Percentiles rank a stretch among this genome's conserved stretches.
phyloP scores from a whole-genome alignment of 306 rosid genomes.

The Calophaca sinica region DNA sequence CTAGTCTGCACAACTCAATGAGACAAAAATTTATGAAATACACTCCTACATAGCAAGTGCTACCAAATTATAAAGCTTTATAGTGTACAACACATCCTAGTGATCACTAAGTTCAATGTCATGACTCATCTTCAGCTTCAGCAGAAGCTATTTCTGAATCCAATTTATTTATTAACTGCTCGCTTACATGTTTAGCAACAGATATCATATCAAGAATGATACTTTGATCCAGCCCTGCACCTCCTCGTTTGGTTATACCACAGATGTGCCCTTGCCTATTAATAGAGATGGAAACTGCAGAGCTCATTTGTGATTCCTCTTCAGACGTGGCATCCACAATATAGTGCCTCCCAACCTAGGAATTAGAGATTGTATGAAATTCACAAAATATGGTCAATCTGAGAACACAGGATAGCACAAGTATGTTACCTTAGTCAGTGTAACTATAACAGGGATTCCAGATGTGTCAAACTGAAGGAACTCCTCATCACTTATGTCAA shows the following conservation, averaged over 20 bases:
- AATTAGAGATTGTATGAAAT: slow-evolving; percentile 33
- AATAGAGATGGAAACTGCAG: slow-evolving; percentile 78
- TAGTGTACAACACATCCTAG: slow-evolving; percentile 27
- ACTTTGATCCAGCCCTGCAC: slow-evolving; percentile 84
- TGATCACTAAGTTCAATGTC: slow-evolving; percentile 43
- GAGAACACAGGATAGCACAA: slow-evolving; percentile 7
- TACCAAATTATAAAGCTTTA: slow-evolving; percentile 11
- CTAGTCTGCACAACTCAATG: not conserved
- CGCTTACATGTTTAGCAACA: slow-evolving; percentile 77
- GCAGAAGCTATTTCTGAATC: slow-evolving; percentile 89
- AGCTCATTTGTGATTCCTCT: slow-evolving; percentile 94
- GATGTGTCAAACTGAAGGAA: slow-evolving; percentile 89
- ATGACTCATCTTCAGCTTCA: slow-evolving; percentile 73
- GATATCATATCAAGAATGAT: slow-evolving; percentile 86
- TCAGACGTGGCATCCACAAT: slow-evolving; percentile 85
- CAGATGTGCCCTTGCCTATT: slow-evolving; percentile 74
- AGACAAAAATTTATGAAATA: not conserved
- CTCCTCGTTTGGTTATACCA: slow-evolving; percentile 85
- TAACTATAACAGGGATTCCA: slow-evolving; percentile 79
- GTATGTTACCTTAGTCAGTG: slow-evolving; percentile 76
- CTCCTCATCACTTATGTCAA: slow-evolving; percentile 87
- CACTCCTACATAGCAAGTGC: not conserved
- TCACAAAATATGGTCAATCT: slow-evolving; percentile 8
- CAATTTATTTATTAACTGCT: slow-evolving; percentile 67
- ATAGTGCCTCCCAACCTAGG: slow-evolving; percentile 78